Base-by-base conservation (phyloP, 768 basidiomycete genomes). In the Lentinus brumalis region DNA sequence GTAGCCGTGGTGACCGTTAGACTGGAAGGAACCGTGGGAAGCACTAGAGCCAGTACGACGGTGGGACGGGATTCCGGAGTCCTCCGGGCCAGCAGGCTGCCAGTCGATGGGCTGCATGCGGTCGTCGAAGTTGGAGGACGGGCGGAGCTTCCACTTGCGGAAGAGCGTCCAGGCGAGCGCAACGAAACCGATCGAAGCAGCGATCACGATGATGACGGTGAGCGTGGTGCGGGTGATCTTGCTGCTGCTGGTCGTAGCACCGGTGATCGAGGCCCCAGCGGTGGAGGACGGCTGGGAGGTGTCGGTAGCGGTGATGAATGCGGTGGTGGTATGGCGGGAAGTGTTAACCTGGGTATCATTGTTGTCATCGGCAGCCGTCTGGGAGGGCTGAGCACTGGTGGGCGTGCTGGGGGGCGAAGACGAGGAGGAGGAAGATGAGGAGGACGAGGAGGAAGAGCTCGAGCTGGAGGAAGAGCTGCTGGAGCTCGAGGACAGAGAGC, bases 71-170 rank as follows among this genome's bases (percentile, higher is more conserved):
- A 80, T 71, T 60, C 74, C 81, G 38, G 66, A 54, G 57, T 83
- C 81, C 8, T 81, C 81, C 4, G 76, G 76, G 55, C 70, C 75
- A 47, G 83, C 80, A n/a, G 91, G 90, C 70, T 89, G 85, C 91
- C 91, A 94, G 77, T 93, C 87, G 70, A 94, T 92, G 61, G 94
- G 92, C 60, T 89, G 85, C 78, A 96, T 84, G 66, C 92, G 91
- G 62, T 86, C 85, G 67, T 92, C 89, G 71, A 94, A 94, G 67
- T 84, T 82, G 69, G 84, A 81, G 32, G 92, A 94, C 59, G 89
- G 85, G 56, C 84, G 86, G 70, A 94, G 86, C 77, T 94, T 93
- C 89, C 91, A 94, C 74, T 94, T 94, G 78, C 93, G 88, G 80
- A 94, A 90, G 70, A 93, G 76, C 50, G 92, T 95, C 93, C 93